A percentile compares a stretch with the other conserved stretches of the same genome.
Evolutionary conservation across 2,329 filamentous ascomycete genomes (phyloP).

Genomic region (Ophiosphaerella korrae): DNA sequence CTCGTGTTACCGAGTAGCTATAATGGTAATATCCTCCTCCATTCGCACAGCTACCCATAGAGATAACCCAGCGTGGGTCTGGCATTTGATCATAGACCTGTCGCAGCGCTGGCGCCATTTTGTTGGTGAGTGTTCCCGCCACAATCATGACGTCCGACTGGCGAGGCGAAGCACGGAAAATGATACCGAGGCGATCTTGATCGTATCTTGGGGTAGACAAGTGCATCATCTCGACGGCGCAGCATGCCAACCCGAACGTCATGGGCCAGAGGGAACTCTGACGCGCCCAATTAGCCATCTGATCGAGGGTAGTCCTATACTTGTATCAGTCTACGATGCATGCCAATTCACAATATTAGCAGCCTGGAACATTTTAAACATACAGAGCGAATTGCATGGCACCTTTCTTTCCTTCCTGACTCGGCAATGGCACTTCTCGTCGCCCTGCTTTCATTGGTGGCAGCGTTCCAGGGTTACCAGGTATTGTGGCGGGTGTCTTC

Average conservation of each 20-base stretch:
- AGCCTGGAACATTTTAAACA: constrained; percentile 43
- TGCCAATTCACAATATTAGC: not conserved
- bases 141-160: constrained; percentile 97
- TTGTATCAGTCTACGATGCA: constrained; percentile 19
- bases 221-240: constrained; percentile 94
- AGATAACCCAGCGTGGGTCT: constrained; percentile 84
- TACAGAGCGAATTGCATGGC: constrained; percentile 86
- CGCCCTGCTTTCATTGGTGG: constrained; percentile 63
- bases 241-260: constrained; percentile 89
- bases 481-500: constrained; percentile 58
- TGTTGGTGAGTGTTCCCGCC: constrained; percentile 90
- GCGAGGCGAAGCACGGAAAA: constrained; percentile 86
- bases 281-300: constrained; percentile 83
- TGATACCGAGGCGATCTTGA: constrained; percentile 87
- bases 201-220: constrained; percentile 90
- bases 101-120: constrained; percentile 89
- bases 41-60: constrained; percentile 85
- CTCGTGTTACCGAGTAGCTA: constrained; percentile 78
- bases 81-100: constrained; percentile 97
- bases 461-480: constrained; percentile 59
- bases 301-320: constrained; percentile 75
- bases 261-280: constrained; percentile 91
- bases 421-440: constrained; percentile 74
- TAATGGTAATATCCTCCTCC: constrained; percentile 88
- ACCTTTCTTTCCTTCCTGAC: constrained; percentile 79